phyloP scores from a whole-genome alignment of 2,329 filamentous ascomycete genomes.

The Hymenoscyphus albidus region DNA sequence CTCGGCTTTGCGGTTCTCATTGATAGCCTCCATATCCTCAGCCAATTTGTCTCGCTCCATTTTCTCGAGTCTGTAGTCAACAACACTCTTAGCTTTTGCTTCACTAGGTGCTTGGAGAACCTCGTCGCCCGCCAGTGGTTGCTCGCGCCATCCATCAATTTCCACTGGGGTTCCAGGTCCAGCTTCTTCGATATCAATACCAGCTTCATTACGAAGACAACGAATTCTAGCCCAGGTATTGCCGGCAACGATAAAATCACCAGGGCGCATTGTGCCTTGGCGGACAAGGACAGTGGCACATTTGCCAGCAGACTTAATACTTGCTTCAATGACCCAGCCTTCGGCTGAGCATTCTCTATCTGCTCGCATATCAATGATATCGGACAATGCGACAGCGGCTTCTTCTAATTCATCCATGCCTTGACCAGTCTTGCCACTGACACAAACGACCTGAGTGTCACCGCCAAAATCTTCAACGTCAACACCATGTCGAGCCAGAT shows the following conservation, averaged over 20 bases:
- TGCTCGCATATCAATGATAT: slow-evolving; percentile 86
- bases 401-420: slow-evolving; percentile 93
- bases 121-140: slow-evolving; percentile 81
- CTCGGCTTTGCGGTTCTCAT: slow-evolving; percentile 55
- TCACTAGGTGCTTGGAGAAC: slow-evolving; percentile 80
- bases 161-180: slow-evolving; percentile 87
- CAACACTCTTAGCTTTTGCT: slow-evolving; percentile 70
- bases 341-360: slow-evolving; percentile 74
- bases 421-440: slow-evolving; percentile 89
- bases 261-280: slow-evolving; percentile 75
- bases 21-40: slow-evolving; percentile 72
- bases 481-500: slow-evolving; percentile 77
- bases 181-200: slow-evolving; percentile 66
- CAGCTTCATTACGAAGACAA: slow-evolving; percentile 78
- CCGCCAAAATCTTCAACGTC: slow-evolving; percentile 94
- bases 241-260: slow-evolving; percentile 83
- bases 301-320: slow-evolving; percentile 78
- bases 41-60: slow-evolving; percentile 63
- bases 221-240: slow-evolving; percentile 85
- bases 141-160: slow-evolving; percentile 89
- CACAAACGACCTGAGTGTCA: slow-evolving; percentile 85
- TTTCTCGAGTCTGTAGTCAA: slow-evolving; percentile 71
- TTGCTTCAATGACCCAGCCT: slow-evolving; percentile 91
- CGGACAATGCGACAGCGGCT: slow-evolving; percentile 77
- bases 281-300: slow-evolving; percentile 86